phyloP scores from a whole-genome alignment of 345 rosid species.

The Lepidium africanum region DNA sequence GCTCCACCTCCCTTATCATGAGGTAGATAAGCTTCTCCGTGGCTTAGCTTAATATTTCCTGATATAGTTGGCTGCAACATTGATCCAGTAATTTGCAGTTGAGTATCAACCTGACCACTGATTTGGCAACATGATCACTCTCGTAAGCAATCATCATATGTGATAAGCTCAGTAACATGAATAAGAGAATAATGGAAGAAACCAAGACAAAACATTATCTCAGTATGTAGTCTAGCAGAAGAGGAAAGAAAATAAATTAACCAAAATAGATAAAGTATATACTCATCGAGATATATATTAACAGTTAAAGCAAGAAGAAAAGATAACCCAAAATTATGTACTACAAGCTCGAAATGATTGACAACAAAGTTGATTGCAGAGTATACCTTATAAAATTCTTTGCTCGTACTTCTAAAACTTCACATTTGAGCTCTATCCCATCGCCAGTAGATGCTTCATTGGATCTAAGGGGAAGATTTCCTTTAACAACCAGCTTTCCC shows the following conservation, averaged over 20 bases:
- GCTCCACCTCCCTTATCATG: constrained; percentile 92
- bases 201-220: not conserved
- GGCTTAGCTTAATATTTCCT: constrained; percentile 89
- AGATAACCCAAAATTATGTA: not conserved
- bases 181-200: not conserved
- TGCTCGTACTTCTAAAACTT: constrained; percentile 88
- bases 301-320: not conserved
- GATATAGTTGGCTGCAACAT: constrained; percentile 93
- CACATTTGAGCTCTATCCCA: constrained; percentile 92
- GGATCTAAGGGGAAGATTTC: constrained; percentile 80
- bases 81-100: constrained; percentile 86
- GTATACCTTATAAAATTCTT: constrained; percentile 76
- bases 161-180: not conserved
- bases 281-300: not conserved
- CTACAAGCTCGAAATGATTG: not conserved
- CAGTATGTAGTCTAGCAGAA: not conserved
- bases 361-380: not conserved
- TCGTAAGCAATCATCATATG: not conserved
- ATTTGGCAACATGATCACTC: constrained; percentile 14
- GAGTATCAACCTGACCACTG: constrained; percentile 99
- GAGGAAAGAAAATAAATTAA: not conserved
- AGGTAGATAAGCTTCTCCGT: constrained; percentile 96
- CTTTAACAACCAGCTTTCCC: constrained; percentile 81
- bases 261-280: not conserved
- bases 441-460: constrained; percentile 66